Evolutionary conservation across 768 basidiomycete species (phyloP), one percentile per base, ranked within the genome.

Genomic region (Trametes cubensis): DNA sequence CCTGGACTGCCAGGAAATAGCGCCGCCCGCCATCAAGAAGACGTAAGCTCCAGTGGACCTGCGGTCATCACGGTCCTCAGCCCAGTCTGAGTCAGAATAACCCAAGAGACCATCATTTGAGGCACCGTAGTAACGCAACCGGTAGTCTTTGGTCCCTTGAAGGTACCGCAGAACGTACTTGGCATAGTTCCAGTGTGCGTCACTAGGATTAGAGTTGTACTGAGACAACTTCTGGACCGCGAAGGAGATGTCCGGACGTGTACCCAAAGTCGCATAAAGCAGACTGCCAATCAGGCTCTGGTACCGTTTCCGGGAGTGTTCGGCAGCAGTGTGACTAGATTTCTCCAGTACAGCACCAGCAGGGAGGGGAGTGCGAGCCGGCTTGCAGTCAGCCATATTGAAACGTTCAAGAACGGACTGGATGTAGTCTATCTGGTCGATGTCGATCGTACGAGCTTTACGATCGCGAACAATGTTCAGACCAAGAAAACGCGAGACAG

Each of bases 171-270:
- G 65, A 17, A 75, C 65, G 34, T 66, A 66, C 62, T 77, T 76
- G 3, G 72, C 72, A 0, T 75, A 75, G 0, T 70, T 53, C 49
- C 75, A 65, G 64, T 79, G 77, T 0, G 48, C 55, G 0, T 40
- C 55, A 1, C 70, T 66, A 0, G 77, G 78, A n/a, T 68, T 67
- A 0, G 73, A 61, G 13, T 64, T 71, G 67, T 67, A 77, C 26
- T 74, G 73, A 0, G 74, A 66, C 1, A 80, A 71, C 0, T 53
- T 21, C 34, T 67, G 62, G 10, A 77, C 74, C 5, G 73, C 66
- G 47, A 65, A 75, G 0, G 74, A 65, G 13, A 80, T 68, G 44
- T 82, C 76, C 0, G 78, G 77, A 0, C 71, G 66, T 1, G 77
- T 76, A 7, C 68, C 69, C 2, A 76, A 55, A 2, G 75, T 64